Evolutionary conservation across 2,329 filamentous ascomycete species (phyloP).

Genomic region (Sporothrix globosa): DNA sequence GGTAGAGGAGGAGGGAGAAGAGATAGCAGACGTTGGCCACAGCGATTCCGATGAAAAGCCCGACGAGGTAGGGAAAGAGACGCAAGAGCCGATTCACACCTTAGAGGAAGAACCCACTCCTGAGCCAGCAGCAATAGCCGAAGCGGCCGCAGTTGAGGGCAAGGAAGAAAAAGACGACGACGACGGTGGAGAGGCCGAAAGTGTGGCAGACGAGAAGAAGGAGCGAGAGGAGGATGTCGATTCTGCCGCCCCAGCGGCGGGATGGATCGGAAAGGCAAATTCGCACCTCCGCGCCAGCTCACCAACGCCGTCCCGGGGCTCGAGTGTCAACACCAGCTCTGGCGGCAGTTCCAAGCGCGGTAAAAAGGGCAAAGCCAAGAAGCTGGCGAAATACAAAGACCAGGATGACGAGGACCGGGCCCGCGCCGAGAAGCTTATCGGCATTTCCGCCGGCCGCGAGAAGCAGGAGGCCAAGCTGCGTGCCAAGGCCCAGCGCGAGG

Average conservation of each 20-base stretch:
- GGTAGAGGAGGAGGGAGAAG: slow-evolving; percentile 37
- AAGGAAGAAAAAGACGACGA: neutral
- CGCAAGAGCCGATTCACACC: neutral
- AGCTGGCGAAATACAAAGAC: slow-evolving; percentile 88
- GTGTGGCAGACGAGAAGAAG: slow-evolving; percentile 38
- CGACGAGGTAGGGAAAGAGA: neutral
- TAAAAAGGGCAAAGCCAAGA: slow-evolving; percentile 82
- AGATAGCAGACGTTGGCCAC: slow-evolving; percentile 35
- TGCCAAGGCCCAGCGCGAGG: slow-evolving; percentile 70
- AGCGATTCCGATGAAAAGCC: neutral
- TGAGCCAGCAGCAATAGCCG: neutral
- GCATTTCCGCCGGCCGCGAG: slow-evolving; percentile 68
- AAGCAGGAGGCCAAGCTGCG: slow-evolving; percentile 69
- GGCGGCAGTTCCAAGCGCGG: slow-evolving; percentile 60
- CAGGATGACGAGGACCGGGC: slow-evolving; percentile 93
- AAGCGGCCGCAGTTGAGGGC: neutral
- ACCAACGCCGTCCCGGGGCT: slow-evolving; percentile 32
- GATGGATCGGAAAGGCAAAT: slow-evolving; percentile 26
- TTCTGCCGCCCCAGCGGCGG: slow-evolving; percentile 34
- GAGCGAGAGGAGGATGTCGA: slow-evolving; percentile 29
- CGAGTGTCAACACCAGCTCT: slow-evolving; percentile 50
- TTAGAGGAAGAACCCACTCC: neutral
- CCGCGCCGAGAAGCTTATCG: slow-evolving; percentile 84
- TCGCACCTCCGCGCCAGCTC: slow-evolving; percentile 26
- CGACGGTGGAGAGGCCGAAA: neutral